Base-by-base conservation (phyloP, 2,329 filamentous ascomycete species). In the Calonectria hawksworthii region DNA sequence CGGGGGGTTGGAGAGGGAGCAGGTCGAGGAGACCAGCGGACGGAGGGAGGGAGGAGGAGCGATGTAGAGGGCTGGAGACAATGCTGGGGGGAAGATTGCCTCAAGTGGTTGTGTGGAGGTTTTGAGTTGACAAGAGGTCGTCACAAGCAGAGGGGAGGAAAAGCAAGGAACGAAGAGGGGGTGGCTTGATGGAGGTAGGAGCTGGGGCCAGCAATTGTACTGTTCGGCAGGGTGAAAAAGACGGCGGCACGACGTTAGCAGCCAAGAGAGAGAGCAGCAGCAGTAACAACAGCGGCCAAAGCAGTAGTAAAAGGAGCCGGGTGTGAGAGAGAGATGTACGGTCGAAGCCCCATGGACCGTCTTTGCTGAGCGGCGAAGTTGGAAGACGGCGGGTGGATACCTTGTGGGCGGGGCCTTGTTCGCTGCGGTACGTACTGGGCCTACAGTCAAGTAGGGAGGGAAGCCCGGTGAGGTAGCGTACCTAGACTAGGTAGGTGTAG, bases 121-220 rank as follows among this genome's bases (percentile, higher is more conserved):
- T 41, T 54, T 44, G 56, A 56, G 79, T 74, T 68, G 68, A 71
- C 75, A 80, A 74, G 78, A 80, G 70, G 74, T 79, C 76, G 77
- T 80, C 73, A 80, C 78, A 72, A 74, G 76, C 74, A 72, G 74
- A 61, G 64, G 70, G 77, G 79, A 74, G 75, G 75, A 74, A 79
- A 76, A 75, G 67, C 77, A 74, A 79, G 74, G 70, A 73, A 75
- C 71, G 79, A 80, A 78, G 79, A 80, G 79, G 79, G 79, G 79
- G 79, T 80, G 79, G 79, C 79, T 80, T 80, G 78, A 80, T 79
- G 78, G 79, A 81, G 76, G 76, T 70, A 71, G 70, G 72, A 80
- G 78, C 79, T 79, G 77, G 74, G 76, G 73, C 75, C 75, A 77
- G 74, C 76, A 77, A 79, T 74, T 75, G 74, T 74, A 71, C 54